A percentile compares a stretch with the other conserved stretches of the same genome.
Evolutionary conservation across 306 rosid species (phyloP).

Genomic region (Cotoneaster glaucophyllus): DNA sequence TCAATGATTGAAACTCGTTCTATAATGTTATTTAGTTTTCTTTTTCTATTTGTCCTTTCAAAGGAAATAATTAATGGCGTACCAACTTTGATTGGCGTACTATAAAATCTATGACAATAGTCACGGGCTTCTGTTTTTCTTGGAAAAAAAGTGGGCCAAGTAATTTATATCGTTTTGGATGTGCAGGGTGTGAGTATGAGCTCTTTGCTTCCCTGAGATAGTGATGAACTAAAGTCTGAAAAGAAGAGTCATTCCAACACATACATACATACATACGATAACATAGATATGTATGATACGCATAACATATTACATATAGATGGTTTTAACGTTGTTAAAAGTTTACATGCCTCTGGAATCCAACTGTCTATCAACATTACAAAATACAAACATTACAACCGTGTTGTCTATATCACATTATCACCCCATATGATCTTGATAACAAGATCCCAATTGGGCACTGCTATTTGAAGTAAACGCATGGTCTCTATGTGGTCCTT

Average conservation of each 20-base stretch:
- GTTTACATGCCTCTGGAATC: neutral
- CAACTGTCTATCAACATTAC: neutral
- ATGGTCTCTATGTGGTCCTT: constrained; percentile 4
- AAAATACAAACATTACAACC: neutral
- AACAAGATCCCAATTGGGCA: neutral
- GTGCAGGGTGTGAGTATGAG: neutral
- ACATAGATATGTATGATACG: neutral
- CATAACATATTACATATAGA: neutral
- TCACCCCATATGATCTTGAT: neutral
- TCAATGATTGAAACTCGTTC: neutral
- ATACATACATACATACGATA: neutral
- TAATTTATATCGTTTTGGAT: neutral
- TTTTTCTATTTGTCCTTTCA: neutral
- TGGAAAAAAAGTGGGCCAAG: constrained; percentile 1
- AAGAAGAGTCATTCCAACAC: neutral
- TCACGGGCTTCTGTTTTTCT: constrained; percentile 21
- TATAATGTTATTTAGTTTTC: neutral
- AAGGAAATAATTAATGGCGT: neutral
- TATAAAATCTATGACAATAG: neutral
- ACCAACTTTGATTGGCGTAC: neutral
- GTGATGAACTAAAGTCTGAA: neutral
- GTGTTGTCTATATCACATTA: neutral
- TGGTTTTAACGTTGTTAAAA: neutral
- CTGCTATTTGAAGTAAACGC: neutral
- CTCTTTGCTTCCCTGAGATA: neutral